A percentile compares a stretch with the other conserved stretches of the same genome.
phyloP scores from a whole-genome alignment of 73 alveolate species.

The Tetrahymena malaccensis region DNA sequence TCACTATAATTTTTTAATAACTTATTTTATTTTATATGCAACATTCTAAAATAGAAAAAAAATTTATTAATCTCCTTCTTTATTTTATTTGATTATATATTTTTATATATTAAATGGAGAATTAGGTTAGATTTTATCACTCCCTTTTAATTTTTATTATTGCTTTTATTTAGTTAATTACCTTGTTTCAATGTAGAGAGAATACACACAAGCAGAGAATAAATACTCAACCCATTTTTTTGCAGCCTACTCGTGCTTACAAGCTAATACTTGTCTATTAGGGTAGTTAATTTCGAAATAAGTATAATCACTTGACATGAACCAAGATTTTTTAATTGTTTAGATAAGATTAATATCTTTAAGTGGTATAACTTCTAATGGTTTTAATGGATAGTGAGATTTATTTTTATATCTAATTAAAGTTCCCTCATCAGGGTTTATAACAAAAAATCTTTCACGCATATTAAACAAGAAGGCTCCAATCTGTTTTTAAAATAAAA shows the following conservation, averaged over 20 bases:
- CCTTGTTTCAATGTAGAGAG: not conserved
- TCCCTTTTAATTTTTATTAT: too few species aligned
- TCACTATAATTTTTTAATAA: too few species aligned
- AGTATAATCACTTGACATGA: constrained; percentile 7
- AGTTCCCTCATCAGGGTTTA: constrained; percentile 40
- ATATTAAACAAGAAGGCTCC: constrained; percentile 24
- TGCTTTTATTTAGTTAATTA: too few species aligned
- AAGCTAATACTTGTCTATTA: constrained; percentile 17
- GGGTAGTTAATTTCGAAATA: constrained; percentile 25
- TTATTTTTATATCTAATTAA: constrained; percentile 15
- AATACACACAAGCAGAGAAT: constrained; percentile 24
- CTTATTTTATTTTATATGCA: too few species aligned
- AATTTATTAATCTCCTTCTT: too few species aligned
- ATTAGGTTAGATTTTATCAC: too few species aligned
- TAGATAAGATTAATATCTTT: constrained; percentile 8
- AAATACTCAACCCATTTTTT: constrained; percentile 26
- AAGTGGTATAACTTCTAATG: constrained; percentile 30
- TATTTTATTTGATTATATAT: too few species aligned
- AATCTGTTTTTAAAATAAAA: not conserved
- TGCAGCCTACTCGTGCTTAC: constrained; percentile 32
- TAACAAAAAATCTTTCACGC: constrained; percentile 27
- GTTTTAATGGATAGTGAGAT: constrained; percentile 24
- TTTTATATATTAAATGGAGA: too few species aligned
- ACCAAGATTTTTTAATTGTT: constrained; percentile 2
- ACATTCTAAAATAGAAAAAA: too few species aligned